Base-by-base conservation (phyloP, 2,329 filamentous ascomycete species). In the Penicillium brevicompactum region DNA sequence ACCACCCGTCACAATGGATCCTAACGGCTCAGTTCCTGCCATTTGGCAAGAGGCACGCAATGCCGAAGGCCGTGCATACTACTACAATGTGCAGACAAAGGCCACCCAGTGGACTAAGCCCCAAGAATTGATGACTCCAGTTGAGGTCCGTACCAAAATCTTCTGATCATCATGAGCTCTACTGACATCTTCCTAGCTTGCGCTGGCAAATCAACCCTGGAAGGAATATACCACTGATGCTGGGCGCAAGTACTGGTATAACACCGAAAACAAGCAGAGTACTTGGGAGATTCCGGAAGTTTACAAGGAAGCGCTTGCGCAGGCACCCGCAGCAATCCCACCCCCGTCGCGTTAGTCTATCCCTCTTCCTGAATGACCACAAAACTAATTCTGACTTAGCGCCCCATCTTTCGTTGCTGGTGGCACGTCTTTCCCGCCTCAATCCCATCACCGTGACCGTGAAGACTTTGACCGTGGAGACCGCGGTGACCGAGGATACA, bases 21-120 rank as follows among this genome's bases (percentile, higher is more conserved):
- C 71, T 57, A 88, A 84, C 72, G 84, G 82, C 69, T 78, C 71
- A 47, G 62, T 80, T 59, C 79, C 82, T 49, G 75, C 80, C 53
- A 71, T 84, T 42, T 97, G 92, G 92, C 87, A 90, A 74, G 90
- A 94, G 74, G 87, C 90, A 64, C 88, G 87, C 65, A 90, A 88
- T 63, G 78, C 87, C 2, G 92, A 96, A 69, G 93, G 92, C 61
- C 86, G 90, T 64, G 82, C 86, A 45, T 99, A 99, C 75, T 99
- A 95, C 74, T 96, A 92, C 80, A 96, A 99, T 72, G 78, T 86
- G 11, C 77, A 85, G 58, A 96, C 92, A 14, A 95, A 95, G 71
- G 85, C 83, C 60, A 97, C 94, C 31, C 89, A 92, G 83, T 99
- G 94, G 94, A 88, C 87, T 40, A 97, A 97, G 78, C 95, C 94